phyloP scores from a whole-genome alignment of 2,329 filamentous ascomycete genomes.

The Scopulariopsis brevicaulis region DNA sequence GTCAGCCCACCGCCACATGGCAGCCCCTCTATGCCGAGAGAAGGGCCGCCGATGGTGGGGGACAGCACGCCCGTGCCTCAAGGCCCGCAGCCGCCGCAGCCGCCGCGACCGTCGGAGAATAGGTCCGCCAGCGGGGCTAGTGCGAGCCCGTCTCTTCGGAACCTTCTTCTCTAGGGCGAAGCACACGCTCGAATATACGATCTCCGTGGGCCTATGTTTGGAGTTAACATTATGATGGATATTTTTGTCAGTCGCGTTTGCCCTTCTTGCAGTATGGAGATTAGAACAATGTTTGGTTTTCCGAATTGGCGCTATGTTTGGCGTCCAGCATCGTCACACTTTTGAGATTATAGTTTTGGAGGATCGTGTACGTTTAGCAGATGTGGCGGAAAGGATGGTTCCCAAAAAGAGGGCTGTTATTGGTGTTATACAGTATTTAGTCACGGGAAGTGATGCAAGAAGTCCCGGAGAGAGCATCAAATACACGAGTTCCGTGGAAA shows the following conservation, averaged over 20 bases:
- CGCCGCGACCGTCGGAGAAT: constrained; percentile 22
- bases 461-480: not conserved
- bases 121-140: constrained; percentile 55
- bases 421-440: not conserved
- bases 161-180: constrained; percentile 50
- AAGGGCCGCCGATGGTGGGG: constrained; percentile 14
- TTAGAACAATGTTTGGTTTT: not conserved
- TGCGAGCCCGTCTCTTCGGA: constrained; percentile 64
- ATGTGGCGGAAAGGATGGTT: not conserved
- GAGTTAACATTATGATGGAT: not conserved
- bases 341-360: not conserved
- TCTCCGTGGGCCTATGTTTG: not conserved
- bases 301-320: not conserved
- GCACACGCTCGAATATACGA: not conserved
- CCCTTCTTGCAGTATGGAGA: not conserved
- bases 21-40: constrained; percentile 32
- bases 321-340: not conserved
- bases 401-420: not conserved
- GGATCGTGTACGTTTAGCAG: not conserved
- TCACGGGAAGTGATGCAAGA: not conserved
- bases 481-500: not conserved
- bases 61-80: constrained; percentile 15
- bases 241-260: not conserved
- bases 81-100: constrained; percentile 7
- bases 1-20: constrained; percentile 23